phyloP scores from a whole-genome alignment of 768 basidiomycete species.

The Termitomyces sp. region DNA sequence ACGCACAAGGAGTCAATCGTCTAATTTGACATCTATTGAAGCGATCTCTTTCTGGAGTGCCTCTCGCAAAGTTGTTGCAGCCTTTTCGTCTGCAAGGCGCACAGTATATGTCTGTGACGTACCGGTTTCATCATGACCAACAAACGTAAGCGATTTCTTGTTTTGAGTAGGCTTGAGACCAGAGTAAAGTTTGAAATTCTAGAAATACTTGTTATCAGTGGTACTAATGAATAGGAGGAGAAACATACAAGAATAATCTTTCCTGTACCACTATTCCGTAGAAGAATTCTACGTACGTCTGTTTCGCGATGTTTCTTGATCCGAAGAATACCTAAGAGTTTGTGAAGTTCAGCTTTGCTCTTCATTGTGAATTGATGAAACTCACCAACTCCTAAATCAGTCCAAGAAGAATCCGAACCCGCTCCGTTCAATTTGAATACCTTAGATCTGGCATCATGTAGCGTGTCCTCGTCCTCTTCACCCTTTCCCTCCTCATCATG shows the following conservation, averaged over 20 bases:
- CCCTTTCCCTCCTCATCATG: slow-evolving; percentile 75
- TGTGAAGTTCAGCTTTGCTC: background rate
- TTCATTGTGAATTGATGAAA: slow-evolving; percentile 6
- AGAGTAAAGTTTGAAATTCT: slow-evolving; percentile 73
- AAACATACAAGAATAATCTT: slow-evolving; percentile 66
- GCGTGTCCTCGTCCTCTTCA: slow-evolving; percentile 75
- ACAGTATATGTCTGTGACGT: slow-evolving; percentile 57
- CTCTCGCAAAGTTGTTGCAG: slow-evolving; percentile 51
- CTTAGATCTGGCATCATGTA: slow-evolving; percentile 53
- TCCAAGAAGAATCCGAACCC: slow-evolving; percentile 44
- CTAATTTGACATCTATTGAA: slow-evolving; percentile 35
- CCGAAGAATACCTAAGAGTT: slow-evolving; percentile 51
- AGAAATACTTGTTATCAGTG: slow-evolving; percentile 8
- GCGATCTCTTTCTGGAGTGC: slow-evolving; percentile 61
- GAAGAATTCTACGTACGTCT: slow-evolving; percentile 50
- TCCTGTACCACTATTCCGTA: slow-evolving; percentile 71
- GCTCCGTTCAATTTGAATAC: slow-evolving; percentile 52
- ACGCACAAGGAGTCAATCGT: slow-evolving; percentile 5
- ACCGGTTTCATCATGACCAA: slow-evolving; percentile 59
- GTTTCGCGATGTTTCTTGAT: slow-evolving; percentile 72
- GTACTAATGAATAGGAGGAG: background rate
- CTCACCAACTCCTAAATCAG: slow-evolving; percentile 64
- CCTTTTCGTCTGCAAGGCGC: slow-evolving; percentile 53
- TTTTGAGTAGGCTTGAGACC: slow-evolving; percentile 49
- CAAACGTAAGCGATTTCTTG: slow-evolving; percentile 55